phyloP scores from a whole-genome alignment of 1,284 basidiomycete species.

The Puccinia hordei region DNA sequence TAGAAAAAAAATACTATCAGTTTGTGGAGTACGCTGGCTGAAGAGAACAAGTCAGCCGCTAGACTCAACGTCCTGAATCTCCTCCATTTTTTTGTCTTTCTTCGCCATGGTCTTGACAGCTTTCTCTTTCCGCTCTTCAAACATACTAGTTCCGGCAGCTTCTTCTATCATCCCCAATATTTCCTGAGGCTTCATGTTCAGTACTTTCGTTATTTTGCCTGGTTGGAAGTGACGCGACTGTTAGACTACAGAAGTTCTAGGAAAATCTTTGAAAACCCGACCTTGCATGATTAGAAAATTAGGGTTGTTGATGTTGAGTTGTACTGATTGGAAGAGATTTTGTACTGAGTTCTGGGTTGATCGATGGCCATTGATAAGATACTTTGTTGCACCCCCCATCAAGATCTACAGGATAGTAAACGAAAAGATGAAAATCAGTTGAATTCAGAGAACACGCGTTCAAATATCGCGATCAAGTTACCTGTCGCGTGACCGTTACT shows the following conservation, averaged over 20 bases:
- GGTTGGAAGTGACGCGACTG: slow-evolving; percentile 58
- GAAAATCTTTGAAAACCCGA: slow-evolving; percentile 58
- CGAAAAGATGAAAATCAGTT: not conserved
- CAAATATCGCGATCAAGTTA: slow-evolving; percentile 61
- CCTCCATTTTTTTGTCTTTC: slow-evolving; percentile 94
- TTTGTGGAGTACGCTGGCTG: not conserved
- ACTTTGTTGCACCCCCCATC: slow-evolving; percentile 92
- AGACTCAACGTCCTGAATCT: slow-evolving; percentile 69
- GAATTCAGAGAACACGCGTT: not conserved
- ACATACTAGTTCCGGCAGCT: slow-evolving; percentile 98
- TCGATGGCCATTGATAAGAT: slow-evolving; percentile 95
- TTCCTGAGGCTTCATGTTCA: slow-evolving; percentile 98
- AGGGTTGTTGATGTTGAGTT: slow-evolving; percentile 99
- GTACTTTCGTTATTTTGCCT: slow-evolving; percentile 68
- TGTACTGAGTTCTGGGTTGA: slow-evolving; percentile 84
- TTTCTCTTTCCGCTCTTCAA: slow-evolving; percentile 97
- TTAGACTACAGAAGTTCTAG: not conserved
- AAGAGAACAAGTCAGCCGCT: not conserved
- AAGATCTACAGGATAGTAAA: slow-evolving; percentile 68
- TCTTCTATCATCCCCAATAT: slow-evolving; percentile 99
- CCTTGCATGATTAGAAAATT: slow-evolving; percentile 99
- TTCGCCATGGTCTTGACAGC: slow-evolving; percentile 95
- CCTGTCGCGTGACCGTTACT: slow-evolving; percentile 95
- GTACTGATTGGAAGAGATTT: slow-evolving; percentile 92
- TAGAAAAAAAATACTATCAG: slow-evolving; percentile 7